Base-by-base conservation (phyloP, 352 stramenopile genomes). In the Pythium aristosporum region DNA sequence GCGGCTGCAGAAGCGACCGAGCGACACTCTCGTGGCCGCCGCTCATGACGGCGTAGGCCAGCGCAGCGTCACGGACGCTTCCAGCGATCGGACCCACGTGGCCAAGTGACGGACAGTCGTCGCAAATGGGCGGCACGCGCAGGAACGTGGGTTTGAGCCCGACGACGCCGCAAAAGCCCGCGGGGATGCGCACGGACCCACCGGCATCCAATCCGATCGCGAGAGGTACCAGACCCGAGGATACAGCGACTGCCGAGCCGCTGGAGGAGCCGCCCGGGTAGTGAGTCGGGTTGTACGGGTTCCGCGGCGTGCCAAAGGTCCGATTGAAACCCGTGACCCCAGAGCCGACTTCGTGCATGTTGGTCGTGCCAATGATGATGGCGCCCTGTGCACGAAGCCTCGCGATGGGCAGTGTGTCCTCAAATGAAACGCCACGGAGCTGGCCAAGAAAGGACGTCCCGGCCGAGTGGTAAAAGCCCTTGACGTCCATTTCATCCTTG, bases 191-290 rank as follows among this genome's bases (percentile, higher is more conserved):
- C 61, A 98, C 94, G 1, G 86, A 97, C 11, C 92, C 94, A 11
- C 91, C 92, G 34, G 86, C 90, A 71, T 98, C 94, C 15, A 87
- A 68, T 11, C 88, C 94, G 10, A 98, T 62, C 0, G 89, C 87
- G 3, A 98, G 61, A 3, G 90, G 91, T 32, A 96, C 84, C n/a
- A 98, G 60, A 20, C 92, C 94, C 11, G 87, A 81, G 2, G 91
- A 66, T 15, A 98, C 91, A 1, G 89, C 91, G 11, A 83, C 91
- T 21, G 92, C 90, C 13, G 84, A 96, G 16, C 92, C 94, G 66
- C 86, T 95, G 3, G 88, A 97, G 2, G 88, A 97, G n/a, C 94
- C 94, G 61, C 92, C 94, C 37, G 87, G 84, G 72, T 96, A 96
- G 60, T 89, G 79, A 39, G 82, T 72, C 0, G 74, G 71, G 65